Base-by-base conservation (phyloP, 257 asterid species). In the Solanum rostratum region DNA sequence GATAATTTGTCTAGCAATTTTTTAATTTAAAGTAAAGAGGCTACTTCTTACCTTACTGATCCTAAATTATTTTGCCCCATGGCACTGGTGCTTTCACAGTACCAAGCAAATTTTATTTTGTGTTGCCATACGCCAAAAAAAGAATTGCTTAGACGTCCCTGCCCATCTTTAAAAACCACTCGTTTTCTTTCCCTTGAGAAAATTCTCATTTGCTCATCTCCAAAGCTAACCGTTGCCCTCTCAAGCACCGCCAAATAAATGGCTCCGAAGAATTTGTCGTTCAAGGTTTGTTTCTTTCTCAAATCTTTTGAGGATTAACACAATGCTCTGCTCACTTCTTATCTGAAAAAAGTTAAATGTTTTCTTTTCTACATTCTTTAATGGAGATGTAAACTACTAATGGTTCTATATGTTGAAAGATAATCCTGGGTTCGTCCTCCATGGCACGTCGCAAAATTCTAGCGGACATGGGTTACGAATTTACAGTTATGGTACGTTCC, bases 341-440 rank as follows among this genome's bases (percentile, higher is more conserved):
- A 2, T 54, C 22, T 71, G 30, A 54, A 60, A 84, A 54, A 60
- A 84, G 46, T 15, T 57, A 49, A n/a, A 33, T 59, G 50, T 16
- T 29, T 57, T 27, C 45, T 19, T 74, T 41, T 18, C 46, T 22
- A 14, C 80, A 6, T 50, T 73, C 8, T 37, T 16, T 55, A 45
- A 39, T 65, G 50, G 46, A 43, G n/a, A 12, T 43, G n/a, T 76
- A 19, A 63, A 20, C 24, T 46, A 60, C 50, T 83, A 15, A 43
- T 24, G 18, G 49, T 86, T 60, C 22, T 20, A 16, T 41, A 45
- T 22, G 14, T 85, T 68, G 83, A 45, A 87, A 95, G 98, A 87
- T 93, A 84, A 95, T 92, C n/a, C 70, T 95, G 87, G 98, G 98
- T 39, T 94, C 98, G 16, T 91, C 98, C 79, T 94, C 98, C 70